Percentiles rank a stretch among this genome's conserved stretches.
Conservation (phyloP, 2,329 filamentous ascomycete genomes). For the Diaporthe vexans region DNA sequence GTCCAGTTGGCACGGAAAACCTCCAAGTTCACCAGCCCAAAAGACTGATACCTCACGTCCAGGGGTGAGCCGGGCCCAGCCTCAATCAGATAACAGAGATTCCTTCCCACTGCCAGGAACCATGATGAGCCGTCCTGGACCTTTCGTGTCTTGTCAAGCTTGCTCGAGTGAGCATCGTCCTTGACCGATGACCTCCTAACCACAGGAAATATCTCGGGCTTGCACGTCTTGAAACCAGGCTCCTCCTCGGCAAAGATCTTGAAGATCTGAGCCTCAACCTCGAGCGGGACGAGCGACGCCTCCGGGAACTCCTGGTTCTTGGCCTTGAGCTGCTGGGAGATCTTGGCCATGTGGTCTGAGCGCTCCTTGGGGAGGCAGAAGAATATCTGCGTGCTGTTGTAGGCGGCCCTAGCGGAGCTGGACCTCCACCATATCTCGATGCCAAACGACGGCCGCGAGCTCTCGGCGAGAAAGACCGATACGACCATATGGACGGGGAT, state of each 20-base stretch:
- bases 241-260: constrained; percentile 62
- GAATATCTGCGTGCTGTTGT: constrained; percentile 63
- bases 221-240: constrained; percentile 51
- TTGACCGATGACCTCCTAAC: constrained; percentile 61
- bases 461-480: constrained; percentile 66
- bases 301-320: constrained; percentile 52
- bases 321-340: constrained; percentile 55
- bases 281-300: constrained; percentile 58
- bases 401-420: constrained; percentile 58
- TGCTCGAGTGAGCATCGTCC: constrained; percentile 52
- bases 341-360: constrained; percentile 63
- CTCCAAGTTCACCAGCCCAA: constrained; percentile 67
- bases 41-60: constrained; percentile 63
- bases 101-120: constrained; percentile 67
- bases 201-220: constrained; percentile 66
- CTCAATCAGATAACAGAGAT: constrained; percentile 66
- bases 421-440: constrained; percentile 71
- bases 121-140: constrained; percentile 64
- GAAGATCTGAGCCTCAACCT: constrained; percentile 62
- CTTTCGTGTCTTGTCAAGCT: constrained; percentile 60
- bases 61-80: constrained; percentile 62
- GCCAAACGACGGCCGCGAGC: constrained; percentile 62
- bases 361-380: constrained; percentile 64
- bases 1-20: constrained; percentile 65
- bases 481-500: constrained; percentile 66